A percentile compares a stretch with the other conserved stretches of the same genome.
These are phyloP conservation scores for Cystobasidium slooffiae DNA, from an alignment of 1,284 basidiomycete species.

Conservation along the genomic window DNA sequence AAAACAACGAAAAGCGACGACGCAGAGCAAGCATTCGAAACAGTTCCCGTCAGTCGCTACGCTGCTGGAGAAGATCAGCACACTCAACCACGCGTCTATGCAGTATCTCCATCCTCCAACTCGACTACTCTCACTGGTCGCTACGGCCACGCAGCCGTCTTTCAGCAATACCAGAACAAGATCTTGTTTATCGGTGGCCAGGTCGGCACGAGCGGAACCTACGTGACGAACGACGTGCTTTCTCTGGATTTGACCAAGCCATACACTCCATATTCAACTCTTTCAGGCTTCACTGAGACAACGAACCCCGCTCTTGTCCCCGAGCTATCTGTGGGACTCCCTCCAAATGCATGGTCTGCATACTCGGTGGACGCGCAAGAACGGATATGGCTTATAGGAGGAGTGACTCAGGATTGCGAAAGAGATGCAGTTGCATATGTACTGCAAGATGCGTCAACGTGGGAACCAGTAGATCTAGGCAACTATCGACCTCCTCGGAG, in stretches of 20 bases:
- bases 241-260: constrained; percentile 49
- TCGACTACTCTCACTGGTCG: constrained; percentile 35
- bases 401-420: constrained; percentile 52
- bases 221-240: constrained; percentile 52
- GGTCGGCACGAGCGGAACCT: constrained; percentile 45
- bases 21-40: constrained; percentile 14
- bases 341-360: constrained; percentile 51
- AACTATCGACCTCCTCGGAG: constrained; percentile 3
- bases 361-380: constrained; percentile 43
- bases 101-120: neutral
- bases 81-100: neutral
- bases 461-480: constrained; percentile 24
- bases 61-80: neutral
- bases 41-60: constrained; percentile 17
- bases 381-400: constrained; percentile 53
- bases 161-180: constrained; percentile 46
- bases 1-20: neutral
- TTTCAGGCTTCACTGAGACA: constrained; percentile 40
- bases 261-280: constrained; percentile 42
- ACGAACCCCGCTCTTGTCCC: constrained; percentile 46
- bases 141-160: constrained; percentile 54
- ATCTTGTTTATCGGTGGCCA: constrained; percentile 55
- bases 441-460: constrained; percentile 21
- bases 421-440: constrained; percentile 47
- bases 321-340: constrained; percentile 45